Conservation (phyloP, 1,284 basidiomycete species). For the Marasmius tenuissimus region DNA sequence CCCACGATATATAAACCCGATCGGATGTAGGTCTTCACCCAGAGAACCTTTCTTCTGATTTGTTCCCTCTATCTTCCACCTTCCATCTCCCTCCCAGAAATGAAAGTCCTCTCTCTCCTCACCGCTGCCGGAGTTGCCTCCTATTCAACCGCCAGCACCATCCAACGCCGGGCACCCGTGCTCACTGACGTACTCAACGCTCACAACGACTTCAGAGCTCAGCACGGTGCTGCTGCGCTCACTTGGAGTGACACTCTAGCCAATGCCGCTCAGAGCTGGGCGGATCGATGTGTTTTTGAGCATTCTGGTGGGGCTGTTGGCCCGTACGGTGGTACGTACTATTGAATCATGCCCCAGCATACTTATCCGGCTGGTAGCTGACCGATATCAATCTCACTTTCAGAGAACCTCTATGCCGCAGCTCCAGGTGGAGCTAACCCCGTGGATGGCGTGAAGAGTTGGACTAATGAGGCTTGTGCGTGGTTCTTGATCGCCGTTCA, state of each 20-base stretch:
- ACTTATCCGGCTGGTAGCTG: neutral
- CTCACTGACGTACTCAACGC: conserved; percentile 31
- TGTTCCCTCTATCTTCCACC: too few species aligned
- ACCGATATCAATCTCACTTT: neutral
- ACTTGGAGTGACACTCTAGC: conserved; percentile 45
- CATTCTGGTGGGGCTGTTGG: conserved; percentile 47
- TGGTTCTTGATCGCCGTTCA: conserved; percentile 1
- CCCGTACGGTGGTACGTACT: conserved; percentile 41
- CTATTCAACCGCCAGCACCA: too few species aligned
- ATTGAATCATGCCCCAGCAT: neutral
- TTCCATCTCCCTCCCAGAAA: too few species aligned
- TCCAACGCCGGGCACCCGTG: neutral
- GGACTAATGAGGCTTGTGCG: conserved; percentile 43
- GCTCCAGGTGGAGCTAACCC: conserved; percentile 43
- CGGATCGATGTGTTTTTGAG: conserved; percentile 42
- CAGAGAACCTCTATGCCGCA: conserved; percentile 48
- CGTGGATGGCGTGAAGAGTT: conserved; percentile 34
- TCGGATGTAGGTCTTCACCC: too few species aligned
- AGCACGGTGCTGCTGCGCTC: conserved; percentile 43
- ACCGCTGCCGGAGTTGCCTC: too few species aligned
- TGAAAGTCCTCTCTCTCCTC: too few species aligned
- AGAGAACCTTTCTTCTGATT: too few species aligned
- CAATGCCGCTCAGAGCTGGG: conserved; percentile 43
- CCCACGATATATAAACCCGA: too few species aligned
- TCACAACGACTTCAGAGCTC: conserved; percentile 44